Evolutionary conservation across 768 basidiomycete genomes (phyloP), one percentile per base, ranked within the genome.

Genomic region (Naematelia aurantialba): DNA sequence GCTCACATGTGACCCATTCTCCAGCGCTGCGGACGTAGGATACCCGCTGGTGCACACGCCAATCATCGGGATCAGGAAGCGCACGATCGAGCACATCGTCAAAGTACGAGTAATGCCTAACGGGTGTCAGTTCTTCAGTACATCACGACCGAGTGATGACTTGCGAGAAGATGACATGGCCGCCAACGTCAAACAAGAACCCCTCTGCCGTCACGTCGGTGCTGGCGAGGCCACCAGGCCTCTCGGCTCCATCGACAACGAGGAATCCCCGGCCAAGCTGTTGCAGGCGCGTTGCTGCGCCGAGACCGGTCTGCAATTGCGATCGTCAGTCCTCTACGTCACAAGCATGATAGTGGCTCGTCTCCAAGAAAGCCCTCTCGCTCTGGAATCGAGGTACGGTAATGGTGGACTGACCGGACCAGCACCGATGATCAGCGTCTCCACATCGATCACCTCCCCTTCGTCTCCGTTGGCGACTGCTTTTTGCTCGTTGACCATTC

Each of bases 101-200:
- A 56, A 79, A 78, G 67, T 76, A 79, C 31, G 72, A 66, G 58
- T 78, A 79, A 65, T 79, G 78, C 17, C 72, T 74, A 55, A 34
- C 3, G 3, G 22, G 45, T n/a, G n/a, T n/a, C 22, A 42, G 1
- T 19, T 42, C 21, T 22, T 26, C 27, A 21, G 19, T 12, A 12
- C 42, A 44, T 19, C 42, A 44, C 12, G 19, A 44, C 12, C 12
- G 42, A 8, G n/a, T 29, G 14, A 29, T 3, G 19, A 63, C 68
- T 60, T 48, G 68, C 69, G 76, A 77, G 66, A 79, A 79, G 60
- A 79, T 79, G 53, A 79, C 78, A 66, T 79, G 78, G 10, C 78
- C 76, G 8, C 72, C 72, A n/a, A 77, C 75, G 59, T 79, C 78
- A 58, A 78, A 78, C 42, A 78, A 66, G 68, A 79, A 79, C 22